A percentile compares a stretch with the other conserved stretches of the same genome.
Conservation (phyloP, 345 rosid species). For the Citrus sp. region DNA sequence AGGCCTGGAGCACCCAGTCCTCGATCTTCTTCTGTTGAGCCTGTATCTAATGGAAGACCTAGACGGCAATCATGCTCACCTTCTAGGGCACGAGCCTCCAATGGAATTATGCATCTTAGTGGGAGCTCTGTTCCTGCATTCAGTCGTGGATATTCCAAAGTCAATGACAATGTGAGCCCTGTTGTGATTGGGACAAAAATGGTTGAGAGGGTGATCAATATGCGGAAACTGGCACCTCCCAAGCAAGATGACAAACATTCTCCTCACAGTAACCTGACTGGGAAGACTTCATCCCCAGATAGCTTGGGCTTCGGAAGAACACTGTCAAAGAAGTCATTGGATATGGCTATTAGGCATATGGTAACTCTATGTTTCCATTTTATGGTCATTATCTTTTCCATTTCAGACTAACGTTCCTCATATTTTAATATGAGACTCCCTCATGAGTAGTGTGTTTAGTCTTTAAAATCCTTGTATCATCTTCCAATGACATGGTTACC, state of each 20-base stretch:
- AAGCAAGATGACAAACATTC: constrained; percentile 75
- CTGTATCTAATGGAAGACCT: constrained; percentile 60
- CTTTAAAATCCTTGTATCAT: not conserved
- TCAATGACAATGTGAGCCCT: constrained; percentile 76
- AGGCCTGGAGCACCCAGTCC: constrained; percentile 94
- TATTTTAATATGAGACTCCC: not conserved
- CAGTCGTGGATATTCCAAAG: constrained; percentile 60
- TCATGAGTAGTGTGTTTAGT: not conserved
- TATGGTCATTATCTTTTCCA: not conserved
- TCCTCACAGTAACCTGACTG: constrained; percentile 68
- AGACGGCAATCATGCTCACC: constrained; percentile 97
- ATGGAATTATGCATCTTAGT: constrained; percentile 57
- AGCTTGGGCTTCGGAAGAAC: constrained; percentile 90
- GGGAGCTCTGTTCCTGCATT: constrained; percentile 93
- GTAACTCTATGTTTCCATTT: constrained; percentile 35
- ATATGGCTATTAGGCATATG: constrained; percentile 99
- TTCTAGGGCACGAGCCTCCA: constrained; percentile 74
- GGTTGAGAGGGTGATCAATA: constrained; percentile 96
- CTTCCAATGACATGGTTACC: not conserved
- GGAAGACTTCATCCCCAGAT: constrained; percentile 86
- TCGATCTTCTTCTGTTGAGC: constrained; percentile 85
- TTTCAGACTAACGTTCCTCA: not conserved
- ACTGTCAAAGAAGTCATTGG: constrained; percentile 95
- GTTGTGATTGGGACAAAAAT: constrained; percentile 82
- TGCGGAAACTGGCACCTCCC: constrained; percentile 88